Base-by-base conservation (phyloP, 495 filamentous ascomycete species). In the Pseudotulostoma volvatum region DNA sequence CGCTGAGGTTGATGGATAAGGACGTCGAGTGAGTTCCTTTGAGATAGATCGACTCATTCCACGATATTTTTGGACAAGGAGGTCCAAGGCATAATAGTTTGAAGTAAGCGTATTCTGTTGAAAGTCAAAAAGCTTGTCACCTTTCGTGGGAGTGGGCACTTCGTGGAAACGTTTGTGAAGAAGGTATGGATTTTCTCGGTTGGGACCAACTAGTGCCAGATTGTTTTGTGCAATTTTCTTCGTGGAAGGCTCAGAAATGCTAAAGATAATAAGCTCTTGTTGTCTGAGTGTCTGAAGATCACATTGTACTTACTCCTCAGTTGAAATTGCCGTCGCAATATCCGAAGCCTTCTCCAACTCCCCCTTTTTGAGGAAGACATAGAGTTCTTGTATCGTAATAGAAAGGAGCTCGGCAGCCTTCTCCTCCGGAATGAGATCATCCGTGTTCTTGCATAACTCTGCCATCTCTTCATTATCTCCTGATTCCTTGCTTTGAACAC, bases 331-430 rank as follows among this genome's bases (percentile, higher is more conserved):
- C 38, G 73, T 67, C 9, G 77, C 67, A 18, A 92, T 44, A 25
- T 67, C 63, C 41, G 71, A 69, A 0, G 86, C 87, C 53, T 94
- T 79, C 37, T 77, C 72, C 11, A 66, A 50, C 53, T 81, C 87
- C 1, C 79, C 85, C 39, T 84, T 63, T 42, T 66, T 74, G 1
- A 73, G 68, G 25, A 85, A 63, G 19, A 87, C 77, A 57, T 85
- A 94, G 9, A 84, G 68, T 44, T 92, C 80, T 54, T 96, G 92
- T 4, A 88, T 78, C 11, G 76, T 56, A 44, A 99, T 93, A 1
- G 88, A 84, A 17, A 90, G 63, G 28, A 93, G 48, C 56, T 99
- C 90, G 4, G 73, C 73, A 46, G 66, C 71, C 59, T 84, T 84
- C 38, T 95, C 90, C 33, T 87, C 81, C 0, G 87, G 76, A 9